These are phyloP conservation scores for Moniliophthora roreri DNA, from an alignment of 1,284 basidiomycete species.

Conservation along the genomic window DNA sequence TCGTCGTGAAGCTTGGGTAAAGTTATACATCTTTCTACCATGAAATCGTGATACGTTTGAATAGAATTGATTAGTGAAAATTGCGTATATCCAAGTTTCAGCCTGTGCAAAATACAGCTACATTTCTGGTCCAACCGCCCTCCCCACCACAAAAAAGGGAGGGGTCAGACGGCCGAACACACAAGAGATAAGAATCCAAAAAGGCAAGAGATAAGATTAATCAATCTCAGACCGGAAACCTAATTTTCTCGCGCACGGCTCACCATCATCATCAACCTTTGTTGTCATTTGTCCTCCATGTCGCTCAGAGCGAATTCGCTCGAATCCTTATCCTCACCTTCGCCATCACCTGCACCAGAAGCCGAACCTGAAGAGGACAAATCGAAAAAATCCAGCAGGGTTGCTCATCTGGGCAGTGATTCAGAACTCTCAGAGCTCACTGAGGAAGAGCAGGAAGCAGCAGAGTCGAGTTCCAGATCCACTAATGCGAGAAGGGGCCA, in stretches of 20 bases:
- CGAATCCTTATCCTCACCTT: slow-evolving; percentile 64
- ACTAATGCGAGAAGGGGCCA: slow-evolving; percentile 9
- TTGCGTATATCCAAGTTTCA: too few relatives aligned
- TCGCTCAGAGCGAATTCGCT: slow-evolving; percentile 55
- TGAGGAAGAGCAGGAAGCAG: slow-evolving; percentile 67
- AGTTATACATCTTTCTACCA: too few relatives aligned
- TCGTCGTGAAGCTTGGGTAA: too few relatives aligned
- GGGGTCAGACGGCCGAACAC: too few relatives aligned
- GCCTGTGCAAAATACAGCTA: too few relatives aligned
- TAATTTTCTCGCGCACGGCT: slow-evolving; percentile 42
- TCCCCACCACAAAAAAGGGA: too few relatives aligned
- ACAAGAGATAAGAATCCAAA: background rate
- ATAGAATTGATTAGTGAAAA: too few relatives aligned
- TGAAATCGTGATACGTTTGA: too few relatives aligned
- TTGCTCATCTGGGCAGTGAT: slow-evolving; percentile 48
- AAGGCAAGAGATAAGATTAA: slow-evolving; percentile 12
- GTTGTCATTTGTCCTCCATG: slow-evolving; percentile 43
- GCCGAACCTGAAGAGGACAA: slow-evolving; percentile 6
- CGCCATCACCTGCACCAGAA: slow-evolving; percentile 43
- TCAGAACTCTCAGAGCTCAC: slow-evolving; percentile 81
- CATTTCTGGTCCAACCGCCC: too few relatives aligned
- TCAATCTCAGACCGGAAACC: background rate
- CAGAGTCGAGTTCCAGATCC: slow-evolving; percentile 21
- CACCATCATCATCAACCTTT: slow-evolving; percentile 26
- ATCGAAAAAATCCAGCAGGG: slow-evolving; percentile 26